A percentile compares a stretch with the other conserved stretches of the same genome.
These are phyloP conservation scores for Dichotomopilus funicola DNA, from an alignment of 2,329 filamentous ascomycete genomes.

Conservation along the genomic window DNA sequence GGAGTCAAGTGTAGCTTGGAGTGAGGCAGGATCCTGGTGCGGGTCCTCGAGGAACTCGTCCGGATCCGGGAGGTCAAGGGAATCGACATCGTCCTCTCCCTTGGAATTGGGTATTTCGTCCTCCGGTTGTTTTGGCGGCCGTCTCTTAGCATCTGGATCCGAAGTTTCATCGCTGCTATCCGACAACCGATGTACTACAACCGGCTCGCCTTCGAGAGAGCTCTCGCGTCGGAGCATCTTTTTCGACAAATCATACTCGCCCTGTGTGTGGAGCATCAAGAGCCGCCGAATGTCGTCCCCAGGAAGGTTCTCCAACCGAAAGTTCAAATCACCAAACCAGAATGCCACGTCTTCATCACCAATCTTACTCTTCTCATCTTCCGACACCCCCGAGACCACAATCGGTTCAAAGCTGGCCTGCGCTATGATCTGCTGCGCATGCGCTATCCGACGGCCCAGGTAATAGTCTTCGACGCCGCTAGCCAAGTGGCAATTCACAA, in stretches of 20 bases:
- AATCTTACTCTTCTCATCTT: slow-evolving; percentile 62
- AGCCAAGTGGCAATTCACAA: slow-evolving; percentile 86
- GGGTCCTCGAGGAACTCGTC: slow-evolving; percentile 63
- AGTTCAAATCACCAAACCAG: slow-evolving; percentile 96
- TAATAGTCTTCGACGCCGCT: slow-evolving; percentile 74
- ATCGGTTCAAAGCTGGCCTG: slow-evolving; percentile 76
- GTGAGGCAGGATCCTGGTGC: slow-evolving; percentile 71
- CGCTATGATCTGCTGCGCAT: slow-evolving; percentile 68
- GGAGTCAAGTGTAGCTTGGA: slow-evolving; percentile 83
- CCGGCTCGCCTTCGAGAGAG: slow-evolving; percentile 40
- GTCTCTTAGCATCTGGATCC: slow-evolving; percentile 28
- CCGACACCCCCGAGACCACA: slow-evolving; percentile 54
- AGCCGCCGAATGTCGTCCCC: slow-evolving; percentile 84
- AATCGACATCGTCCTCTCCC: slow-evolving; percentile 32
- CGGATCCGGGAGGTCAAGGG: slow-evolving; percentile 48
- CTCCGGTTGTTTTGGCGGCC: slow-evolving; percentile 19
- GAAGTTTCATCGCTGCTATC: slow-evolving; percentile 42
- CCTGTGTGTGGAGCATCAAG: slow-evolving; percentile 72
- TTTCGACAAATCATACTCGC: slow-evolving; percentile 61
- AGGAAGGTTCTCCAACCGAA: slow-evolving; percentile 79
- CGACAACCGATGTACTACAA: slow-evolving; percentile 41
- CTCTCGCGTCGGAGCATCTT: slow-evolving; percentile 29
- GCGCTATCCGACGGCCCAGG: slow-evolving; percentile 83
- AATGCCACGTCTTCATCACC: slow-evolving; percentile 91
- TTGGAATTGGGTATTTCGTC: slow-evolving; percentile 14